A percentile compares a stretch with the other conserved stretches of the same genome.
Conservation (phyloP, 2,329 filamentous ascomycete genomes). For the Aureobasidium sp. region DNA sequence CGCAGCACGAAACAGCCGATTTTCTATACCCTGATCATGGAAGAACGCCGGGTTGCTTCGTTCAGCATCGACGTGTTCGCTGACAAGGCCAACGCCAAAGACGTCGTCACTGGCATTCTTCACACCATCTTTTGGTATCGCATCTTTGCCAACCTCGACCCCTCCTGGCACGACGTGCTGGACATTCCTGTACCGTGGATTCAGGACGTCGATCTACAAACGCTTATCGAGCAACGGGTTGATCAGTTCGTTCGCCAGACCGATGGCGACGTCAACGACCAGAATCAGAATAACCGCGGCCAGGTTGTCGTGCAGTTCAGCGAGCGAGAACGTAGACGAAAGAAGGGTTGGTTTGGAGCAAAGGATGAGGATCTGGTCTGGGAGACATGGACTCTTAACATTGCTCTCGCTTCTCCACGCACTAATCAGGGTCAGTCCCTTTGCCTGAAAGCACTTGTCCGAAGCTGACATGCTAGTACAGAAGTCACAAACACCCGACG, state of each 20-base stretch:
- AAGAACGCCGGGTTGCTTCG: no score
- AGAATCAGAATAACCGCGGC: constrained; percentile 48
- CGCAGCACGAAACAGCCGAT: no score
- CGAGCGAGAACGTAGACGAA: constrained; percentile 64
- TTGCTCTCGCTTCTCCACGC: constrained; percentile 82
- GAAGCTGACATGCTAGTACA: constrained; percentile 26
- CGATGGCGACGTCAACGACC: constrained; percentile 36
- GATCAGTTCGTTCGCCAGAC: constrained; percentile 68
- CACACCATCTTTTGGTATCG: constrained; percentile 85
- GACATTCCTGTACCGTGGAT: constrained; percentile 86
- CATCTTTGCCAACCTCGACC: constrained; percentile 81
- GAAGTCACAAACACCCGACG: constrained; percentile 82
- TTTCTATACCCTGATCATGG: no score
- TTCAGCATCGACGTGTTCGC: not conserved
- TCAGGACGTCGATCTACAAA: constrained; percentile 83
- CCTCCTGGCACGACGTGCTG: constrained; percentile 78
- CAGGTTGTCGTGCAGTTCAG: constrained; percentile 87
- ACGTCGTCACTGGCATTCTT: no score
- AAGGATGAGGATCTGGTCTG: constrained; percentile 92
- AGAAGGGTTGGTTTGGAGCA: constrained; percentile 63
- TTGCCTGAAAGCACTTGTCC: not conserved
- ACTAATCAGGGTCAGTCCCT: constrained; percentile 69
- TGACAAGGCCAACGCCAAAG: no score
- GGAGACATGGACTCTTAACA: constrained; percentile 91
- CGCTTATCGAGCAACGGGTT: constrained; percentile 83